Conservation (phyloP, 2,329 filamentous ascomycete species). For the Paraphoma sp. region DNA sequence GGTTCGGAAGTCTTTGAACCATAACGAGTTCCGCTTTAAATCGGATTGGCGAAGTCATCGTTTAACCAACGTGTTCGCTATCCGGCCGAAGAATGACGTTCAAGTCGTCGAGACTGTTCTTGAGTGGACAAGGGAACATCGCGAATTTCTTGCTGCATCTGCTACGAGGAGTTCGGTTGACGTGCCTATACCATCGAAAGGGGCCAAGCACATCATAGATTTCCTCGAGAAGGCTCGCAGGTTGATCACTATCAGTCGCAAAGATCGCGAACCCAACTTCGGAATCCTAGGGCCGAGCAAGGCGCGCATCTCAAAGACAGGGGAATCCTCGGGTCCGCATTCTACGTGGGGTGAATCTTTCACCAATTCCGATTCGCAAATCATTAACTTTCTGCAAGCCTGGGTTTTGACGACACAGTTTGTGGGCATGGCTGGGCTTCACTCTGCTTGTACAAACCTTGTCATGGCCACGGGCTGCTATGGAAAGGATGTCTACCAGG, state of each 20-base stretch:
- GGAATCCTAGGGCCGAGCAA: conserved; percentile 51
- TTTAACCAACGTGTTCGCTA: conserved; percentile 66
- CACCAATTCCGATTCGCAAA: conserved; percentile 58
- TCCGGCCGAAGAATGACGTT: conserved; percentile 65
- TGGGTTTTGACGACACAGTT: conserved; percentile 55
- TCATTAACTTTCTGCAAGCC: conserved; percentile 73
- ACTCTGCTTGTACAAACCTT: conserved; percentile 69
- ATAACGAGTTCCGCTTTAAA: conserved; percentile 68
- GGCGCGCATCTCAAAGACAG: conserved; percentile 25
- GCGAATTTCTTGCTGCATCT: conserved; percentile 52
- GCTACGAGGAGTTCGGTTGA: conserved; percentile 5
- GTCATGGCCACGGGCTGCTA: conserved; percentile 70
- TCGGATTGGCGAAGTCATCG: conserved; percentile 58
- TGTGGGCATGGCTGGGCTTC: conserved; percentile 55
- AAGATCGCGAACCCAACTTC: conserved; percentile 39
- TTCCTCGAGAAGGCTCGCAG: conserved; percentile 52
- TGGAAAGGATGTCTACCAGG: conserved; percentile 38
- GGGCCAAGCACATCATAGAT: conserved; percentile 36
- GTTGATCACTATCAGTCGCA: conserved; percentile 50
- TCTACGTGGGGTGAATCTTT: conserved; percentile 49
- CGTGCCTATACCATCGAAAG: conserved; percentile 10
- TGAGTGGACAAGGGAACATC: conserved; percentile 61
- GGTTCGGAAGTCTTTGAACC: conserved; percentile 69
- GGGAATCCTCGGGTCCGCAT: conserved; percentile 22
- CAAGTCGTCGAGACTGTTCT: conserved; percentile 59